phyloP scores from a whole-genome alignment of 441 rosid genomes.

The Arabidopsis hybrid region DNA sequence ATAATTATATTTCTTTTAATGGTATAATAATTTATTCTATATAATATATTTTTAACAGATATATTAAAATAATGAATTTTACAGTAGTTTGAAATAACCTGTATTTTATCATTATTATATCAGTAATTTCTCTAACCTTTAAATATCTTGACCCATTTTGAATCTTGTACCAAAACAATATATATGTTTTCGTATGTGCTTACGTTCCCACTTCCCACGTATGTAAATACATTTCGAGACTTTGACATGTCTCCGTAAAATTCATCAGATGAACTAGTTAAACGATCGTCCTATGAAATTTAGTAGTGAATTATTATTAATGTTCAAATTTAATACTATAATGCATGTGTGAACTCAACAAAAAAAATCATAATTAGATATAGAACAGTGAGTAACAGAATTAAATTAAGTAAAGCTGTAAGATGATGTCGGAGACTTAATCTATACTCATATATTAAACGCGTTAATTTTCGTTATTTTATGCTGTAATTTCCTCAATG shows the following conservation, averaged over 20 bases:
- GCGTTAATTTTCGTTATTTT: neutral
- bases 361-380: neutral
- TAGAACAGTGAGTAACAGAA: neutral
- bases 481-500: constrained; percentile 12
- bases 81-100: neutral
- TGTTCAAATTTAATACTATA: neutral
- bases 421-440: constrained; percentile 20
- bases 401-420: constrained; percentile 3
- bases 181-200: neutral
- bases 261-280: neutral
- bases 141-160: neutral
- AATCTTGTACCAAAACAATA: neutral
- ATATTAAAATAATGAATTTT: no score
- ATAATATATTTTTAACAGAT: neutral
- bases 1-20: no score
- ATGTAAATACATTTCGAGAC: neutral
- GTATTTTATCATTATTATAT: neutral
- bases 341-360: neutral
- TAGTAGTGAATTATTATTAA: neutral
- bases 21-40: no score
- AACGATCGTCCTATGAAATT: neutral
- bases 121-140: neutral
- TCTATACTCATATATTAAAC: constrained; percentile 12
- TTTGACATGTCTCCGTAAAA: neutral
- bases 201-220: neutral